Conservation (phyloP, 257 asterid genomes). For the Nyctanthes arbortristis region DNA sequence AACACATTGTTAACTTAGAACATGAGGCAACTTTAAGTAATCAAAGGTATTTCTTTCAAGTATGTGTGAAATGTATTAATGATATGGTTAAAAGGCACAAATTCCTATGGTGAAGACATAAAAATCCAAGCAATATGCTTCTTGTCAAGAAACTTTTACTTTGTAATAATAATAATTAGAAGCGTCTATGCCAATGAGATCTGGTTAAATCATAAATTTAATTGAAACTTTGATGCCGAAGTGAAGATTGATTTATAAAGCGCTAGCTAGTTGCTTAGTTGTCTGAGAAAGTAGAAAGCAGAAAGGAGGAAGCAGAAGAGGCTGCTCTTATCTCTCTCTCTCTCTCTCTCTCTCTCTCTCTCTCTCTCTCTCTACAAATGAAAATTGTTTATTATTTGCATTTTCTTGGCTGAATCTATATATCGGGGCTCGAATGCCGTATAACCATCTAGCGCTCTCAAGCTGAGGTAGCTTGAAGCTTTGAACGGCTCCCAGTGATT, state of each 20-base stretch:
- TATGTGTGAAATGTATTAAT: neutral
- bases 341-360: neutral
- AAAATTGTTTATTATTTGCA: neutral
- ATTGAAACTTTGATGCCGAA: neutral
- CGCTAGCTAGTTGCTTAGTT: no score
- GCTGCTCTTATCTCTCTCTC: constrained; percentile 1
- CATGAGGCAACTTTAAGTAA: neutral
- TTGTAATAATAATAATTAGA: neutral
- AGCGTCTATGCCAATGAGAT: neutral
- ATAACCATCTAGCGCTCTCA: no score
- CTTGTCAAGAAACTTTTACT: neutral
- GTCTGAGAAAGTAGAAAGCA: neutral
- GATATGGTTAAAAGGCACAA: neutral
- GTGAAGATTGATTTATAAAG: neutral
- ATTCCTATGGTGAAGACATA: neutral
- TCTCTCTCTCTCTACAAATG: constrained; percentile 7
- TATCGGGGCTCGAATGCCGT: no score
- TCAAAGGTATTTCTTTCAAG: neutral
- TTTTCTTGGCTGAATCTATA: no score
- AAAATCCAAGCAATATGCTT: constrained; percentile 1
- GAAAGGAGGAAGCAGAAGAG: no score
- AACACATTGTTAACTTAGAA: neutral
- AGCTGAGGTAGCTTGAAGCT: no score
- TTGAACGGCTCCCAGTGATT: no score
- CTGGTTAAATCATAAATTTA: neutral